Base-by-base conservation (phyloP, 2,329 filamentous ascomycete genomes). In the Hymenoscyphus albidus region DNA sequence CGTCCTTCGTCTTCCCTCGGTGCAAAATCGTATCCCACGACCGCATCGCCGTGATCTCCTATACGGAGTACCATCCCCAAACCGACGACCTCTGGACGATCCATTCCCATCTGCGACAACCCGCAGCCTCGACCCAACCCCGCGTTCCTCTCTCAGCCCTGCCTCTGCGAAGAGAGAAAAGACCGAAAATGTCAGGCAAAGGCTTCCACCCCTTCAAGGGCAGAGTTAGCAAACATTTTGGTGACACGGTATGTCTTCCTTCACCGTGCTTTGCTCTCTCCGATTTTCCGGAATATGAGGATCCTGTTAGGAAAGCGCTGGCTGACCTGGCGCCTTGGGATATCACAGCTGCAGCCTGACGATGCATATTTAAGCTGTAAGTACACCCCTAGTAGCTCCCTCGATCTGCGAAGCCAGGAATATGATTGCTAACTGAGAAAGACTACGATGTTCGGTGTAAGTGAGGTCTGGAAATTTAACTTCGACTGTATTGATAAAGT, bases 331-430 rank as follows among this genome's bases (percentile, higher is more conserved):
- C 58, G 62, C 38, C 31, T 67, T 56, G 61, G 65, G 48, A 63
- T 64, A 13, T 22, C 48, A 68, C 66, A 82, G 80, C 72, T 86
- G 68, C 78, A 79, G 62, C 87, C 88, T 14, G 87, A 90, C 69
- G 87, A 89, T 77, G 84, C 86, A 42, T 90, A 89, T 77, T 78
- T 91, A 67, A 88, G 85, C 74, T 91, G 88, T 89, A 76, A 84
- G 86, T 75, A 60, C 9, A 40, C 32, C 31, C 14, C 44, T 16
- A 12, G 7, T 22, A 13, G 56, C 31, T 16, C n/a, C 59, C 18
- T 35, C 27, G 14, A 54, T 39, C 40, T 18, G 40, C 59, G 42
- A 55, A 32, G 59, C 27, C 27, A 27, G 27, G 27, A 27, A 5
- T 6, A 2, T 18, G n/a, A 38, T 35, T 38, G 22, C 54, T 67